A percentile compares a stretch with the other conserved stretches of the same genome.
Evolutionary conservation across 176 grass and related monocot species (phyloP).

Genomic region (Rhipidocladum racemiflorum): DNA sequence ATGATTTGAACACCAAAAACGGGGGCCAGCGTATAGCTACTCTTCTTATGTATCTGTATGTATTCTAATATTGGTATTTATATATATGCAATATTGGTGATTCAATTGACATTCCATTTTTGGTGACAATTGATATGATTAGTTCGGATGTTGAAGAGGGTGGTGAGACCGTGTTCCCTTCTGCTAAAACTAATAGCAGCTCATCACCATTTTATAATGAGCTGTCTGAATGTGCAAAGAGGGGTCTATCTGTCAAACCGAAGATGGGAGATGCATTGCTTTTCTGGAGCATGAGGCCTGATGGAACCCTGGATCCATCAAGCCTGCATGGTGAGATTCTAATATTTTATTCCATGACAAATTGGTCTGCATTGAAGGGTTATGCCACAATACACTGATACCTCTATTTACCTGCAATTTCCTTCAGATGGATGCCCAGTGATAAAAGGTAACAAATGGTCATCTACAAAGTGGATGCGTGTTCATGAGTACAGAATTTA

Average conservation of each 20-base stretch:
- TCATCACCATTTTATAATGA: constrained; percentile 72
- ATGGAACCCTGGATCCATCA: constrained; percentile 69
- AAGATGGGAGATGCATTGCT: constrained; percentile 97
- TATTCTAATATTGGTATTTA: constrained; percentile 8
- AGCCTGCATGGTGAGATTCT: constrained; percentile 84
- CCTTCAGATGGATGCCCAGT: constrained; percentile 79
- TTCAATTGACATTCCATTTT: constrained; percentile 32
- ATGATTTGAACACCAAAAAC: constrained; percentile 88
- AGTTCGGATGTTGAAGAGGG: constrained; percentile 99
- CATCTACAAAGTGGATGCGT: constrained; percentile 93
- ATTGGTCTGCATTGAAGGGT: background rate
- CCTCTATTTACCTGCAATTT: constrained; percentile 4
- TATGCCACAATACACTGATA: background rate
- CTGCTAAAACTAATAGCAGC: constrained; percentile 72
- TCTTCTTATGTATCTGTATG: constrained; percentile 99
- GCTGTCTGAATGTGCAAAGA: constrained; percentile 82
- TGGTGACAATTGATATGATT: constrained; percentile 26
- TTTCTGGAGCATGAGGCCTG: constrained; percentile 98
- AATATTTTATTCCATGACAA: background rate
- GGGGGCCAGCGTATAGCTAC: constrained; percentile 93
- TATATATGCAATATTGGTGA: background rate
- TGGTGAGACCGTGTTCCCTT: constrained; percentile 89
- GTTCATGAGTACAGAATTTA: constrained; percentile 80
- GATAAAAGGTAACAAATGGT: constrained; percentile 92
- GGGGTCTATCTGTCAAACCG: constrained; percentile 76